Percentiles rank a stretch among this genome's conserved stretches.
Conservation (phyloP, 208 protist genomes). For the Wallacemonas sp. region DNA sequence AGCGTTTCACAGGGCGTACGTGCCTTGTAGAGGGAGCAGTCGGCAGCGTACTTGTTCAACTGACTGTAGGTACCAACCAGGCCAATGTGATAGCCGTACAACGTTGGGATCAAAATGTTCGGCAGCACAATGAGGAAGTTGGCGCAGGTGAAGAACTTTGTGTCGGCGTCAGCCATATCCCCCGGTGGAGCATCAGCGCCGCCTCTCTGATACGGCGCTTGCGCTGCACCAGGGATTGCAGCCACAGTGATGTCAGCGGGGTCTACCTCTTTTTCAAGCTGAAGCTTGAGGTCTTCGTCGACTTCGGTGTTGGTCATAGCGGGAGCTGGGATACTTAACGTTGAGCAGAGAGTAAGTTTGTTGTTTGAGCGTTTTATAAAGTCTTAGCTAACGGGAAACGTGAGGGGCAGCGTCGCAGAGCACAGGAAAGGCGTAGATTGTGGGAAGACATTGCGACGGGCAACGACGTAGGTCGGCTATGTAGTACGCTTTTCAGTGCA, state of each 20-base stretch:
- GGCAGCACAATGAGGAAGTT: conserved; percentile 16
- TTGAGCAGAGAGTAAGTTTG: too few relatives aligned
- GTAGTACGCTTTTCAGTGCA: too few relatives aligned
- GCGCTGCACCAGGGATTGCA: neutral
- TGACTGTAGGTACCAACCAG: conserved; percentile 37
- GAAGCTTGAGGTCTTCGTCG: neutral
- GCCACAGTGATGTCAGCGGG: neutral
- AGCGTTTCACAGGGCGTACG: conserved; percentile 24
- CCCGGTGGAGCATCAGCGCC: neutral
- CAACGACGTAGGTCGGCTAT: too few relatives aligned
- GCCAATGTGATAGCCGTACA: conserved; percentile 50
- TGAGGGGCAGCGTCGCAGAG: too few relatives aligned
- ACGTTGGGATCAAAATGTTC: conserved; percentile 9
- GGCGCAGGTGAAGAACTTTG: conserved; percentile 7
- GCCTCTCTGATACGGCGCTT: too few relatives aligned
- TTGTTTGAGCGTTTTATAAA: too few relatives aligned
- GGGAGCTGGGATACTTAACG: too few relatives aligned
- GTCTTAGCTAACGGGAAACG: too few relatives aligned
- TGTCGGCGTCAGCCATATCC: neutral
- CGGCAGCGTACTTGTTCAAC: conserved; percentile 33
- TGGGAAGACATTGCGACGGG: too few relatives aligned
- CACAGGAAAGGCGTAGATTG: too few relatives aligned
- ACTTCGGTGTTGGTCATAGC: neutral
- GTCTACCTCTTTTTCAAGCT: neutral
- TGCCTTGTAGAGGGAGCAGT: conserved; percentile 42